Percentiles rank a stretch among this genome's conserved stretches.
Evolutionary conservation across 2,329 filamentous ascomycete species (phyloP).

Genomic region (Colletotrichum sp.): DNA sequence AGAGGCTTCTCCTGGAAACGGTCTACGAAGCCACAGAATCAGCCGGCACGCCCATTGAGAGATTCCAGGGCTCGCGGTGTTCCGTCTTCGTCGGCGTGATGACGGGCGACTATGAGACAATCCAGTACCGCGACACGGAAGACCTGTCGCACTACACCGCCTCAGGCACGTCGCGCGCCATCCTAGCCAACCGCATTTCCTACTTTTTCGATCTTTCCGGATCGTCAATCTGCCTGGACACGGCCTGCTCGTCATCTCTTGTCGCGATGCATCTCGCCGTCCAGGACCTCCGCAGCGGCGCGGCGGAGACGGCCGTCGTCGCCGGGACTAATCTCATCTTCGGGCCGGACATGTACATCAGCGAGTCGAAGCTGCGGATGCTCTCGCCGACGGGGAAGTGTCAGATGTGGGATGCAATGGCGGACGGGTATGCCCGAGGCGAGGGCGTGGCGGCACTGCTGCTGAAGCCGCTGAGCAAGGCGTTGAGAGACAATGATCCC

Average conservation of each 20-base stretch:
- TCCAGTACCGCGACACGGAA: slow-evolving; percentile 28
- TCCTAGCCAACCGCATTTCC: slow-evolving; percentile 44
- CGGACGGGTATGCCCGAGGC: slow-evolving; percentile 35
- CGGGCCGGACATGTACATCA: neutral
- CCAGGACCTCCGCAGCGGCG: slow-evolving; percentile 36
- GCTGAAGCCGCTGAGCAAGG: slow-evolving; percentile 53
- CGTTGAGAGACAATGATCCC: slow-evolving; percentile 43
- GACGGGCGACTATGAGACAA: slow-evolving; percentile 30
- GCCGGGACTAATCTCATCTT: slow-evolving; percentile 30
- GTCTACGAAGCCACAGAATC: slow-evolving; percentile 37
- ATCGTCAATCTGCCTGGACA: slow-evolving; percentile 46
- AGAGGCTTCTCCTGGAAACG: slow-evolving; percentile 35
- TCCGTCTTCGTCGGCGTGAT: slow-evolving; percentile 24
- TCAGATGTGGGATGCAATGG: slow-evolving; percentile 32
- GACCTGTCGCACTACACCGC: slow-evolving; percentile 29
- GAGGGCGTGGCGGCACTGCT: slow-evolving; percentile 56
- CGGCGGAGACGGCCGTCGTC: slow-evolving; percentile 32
- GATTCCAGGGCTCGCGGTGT: neutral
- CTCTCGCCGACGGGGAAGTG: slow-evolving; percentile 24
- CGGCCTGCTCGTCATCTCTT: slow-evolving; percentile 50
- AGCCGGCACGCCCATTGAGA: slow-evolving; percentile 13
- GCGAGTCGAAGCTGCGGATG: slow-evolving; percentile 22
- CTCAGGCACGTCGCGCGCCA: slow-evolving; percentile 20
- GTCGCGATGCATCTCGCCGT: slow-evolving; percentile 46
- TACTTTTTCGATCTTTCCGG: slow-evolving; percentile 44